A percentile compares a stretch with the other conserved stretches of the same genome.
Evolutionary conservation across 495 filamentous ascomycete genomes (phyloP).

Genomic region (Tetracladium setigerum): DNA sequence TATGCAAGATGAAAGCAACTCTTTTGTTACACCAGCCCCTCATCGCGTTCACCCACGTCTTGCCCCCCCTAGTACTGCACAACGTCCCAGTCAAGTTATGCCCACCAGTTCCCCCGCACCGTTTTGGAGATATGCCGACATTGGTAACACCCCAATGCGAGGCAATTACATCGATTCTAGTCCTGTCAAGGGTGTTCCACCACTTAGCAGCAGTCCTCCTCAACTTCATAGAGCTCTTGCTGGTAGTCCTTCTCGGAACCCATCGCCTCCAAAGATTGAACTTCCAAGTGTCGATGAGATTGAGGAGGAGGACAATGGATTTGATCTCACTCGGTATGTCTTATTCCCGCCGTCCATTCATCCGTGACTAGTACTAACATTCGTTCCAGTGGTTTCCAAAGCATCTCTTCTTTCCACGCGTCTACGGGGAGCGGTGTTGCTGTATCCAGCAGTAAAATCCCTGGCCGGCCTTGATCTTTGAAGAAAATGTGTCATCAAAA

Average conservation of each 20-base stretch:
- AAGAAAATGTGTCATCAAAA: too few species aligned
- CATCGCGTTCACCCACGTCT: conserved; percentile 74
- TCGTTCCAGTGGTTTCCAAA: conserved; percentile 55
- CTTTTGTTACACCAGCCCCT: conserved; percentile 79
- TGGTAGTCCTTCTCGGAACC: conserved; percentile 23
- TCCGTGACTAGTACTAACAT: conserved; percentile 20
- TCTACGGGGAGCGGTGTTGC: not conserved
- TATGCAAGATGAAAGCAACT: conserved; percentile 41
- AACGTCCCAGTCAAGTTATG: conserved; percentile 90
- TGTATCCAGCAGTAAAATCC: conserved; percentile 1
- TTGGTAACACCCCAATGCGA: conserved; percentile 69
- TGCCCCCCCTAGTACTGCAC: conserved; percentile 80
- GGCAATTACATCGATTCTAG: conserved; percentile 42
- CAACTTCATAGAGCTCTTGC: conserved; percentile 13
- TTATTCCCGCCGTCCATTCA: not conserved
- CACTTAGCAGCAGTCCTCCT: conserved; percentile 48
- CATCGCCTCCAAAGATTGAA: conserved; percentile 1
- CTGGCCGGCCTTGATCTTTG: not conserved
- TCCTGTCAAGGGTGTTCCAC: conserved; percentile 41
- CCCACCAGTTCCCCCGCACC: conserved; percentile 92
- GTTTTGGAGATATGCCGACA: conserved; percentile 84
- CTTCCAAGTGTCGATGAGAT: conserved; percentile 43
- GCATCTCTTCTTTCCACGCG: conserved; percentile 59
- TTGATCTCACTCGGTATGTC: conserved; percentile 25
- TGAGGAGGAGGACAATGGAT: conserved; percentile 39